Evolutionary conservation across 2,329 filamentous ascomycete genomes (phyloP).

Genomic region (Pseudofabraea citricarpa): DNA sequence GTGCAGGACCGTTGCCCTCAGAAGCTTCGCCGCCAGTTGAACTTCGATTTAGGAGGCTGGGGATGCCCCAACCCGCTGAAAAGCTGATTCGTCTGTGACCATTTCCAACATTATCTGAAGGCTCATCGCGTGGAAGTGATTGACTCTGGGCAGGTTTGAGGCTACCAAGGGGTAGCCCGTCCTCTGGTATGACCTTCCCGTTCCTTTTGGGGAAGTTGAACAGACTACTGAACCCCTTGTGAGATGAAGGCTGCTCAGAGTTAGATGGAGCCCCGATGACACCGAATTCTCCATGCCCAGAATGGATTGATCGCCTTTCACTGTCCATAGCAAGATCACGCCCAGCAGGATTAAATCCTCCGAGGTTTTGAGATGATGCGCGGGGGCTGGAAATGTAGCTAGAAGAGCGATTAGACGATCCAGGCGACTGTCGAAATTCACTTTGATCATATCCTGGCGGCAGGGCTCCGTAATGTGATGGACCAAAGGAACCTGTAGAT

Average conservation of each 20-base stretch:
- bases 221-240: slow-evolving; percentile 43
- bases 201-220: slow-evolving; percentile 57
- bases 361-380: slow-evolving; percentile 53
- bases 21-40: slow-evolving; percentile 16
- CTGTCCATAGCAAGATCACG: slow-evolving; percentile 20
- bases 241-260: slow-evolving; percentile 37
- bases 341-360: slow-evolving; percentile 37
- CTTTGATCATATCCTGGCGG: slow-evolving; percentile 30
- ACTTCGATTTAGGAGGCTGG: slow-evolving; percentile 31
- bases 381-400: slow-evolving; percentile 58
- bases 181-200: slow-evolving; percentile 54
- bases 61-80: slow-evolving; percentile 45
- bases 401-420: slow-evolving; percentile 51
- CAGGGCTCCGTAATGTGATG: slow-evolving; percentile 31
- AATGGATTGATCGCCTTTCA: slow-evolving; percentile 22
- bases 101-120: slow-evolving; percentile 41
- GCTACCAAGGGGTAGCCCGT: slow-evolving; percentile 62
- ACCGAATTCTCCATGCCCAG: slow-evolving; percentile 21
- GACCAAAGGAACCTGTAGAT: slow-evolving; percentile 17
- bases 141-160: slow-evolving; percentile 71
- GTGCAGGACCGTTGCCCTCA: slow-evolving; percentile 27
- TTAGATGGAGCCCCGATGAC: slow-evolving; percentile 22
- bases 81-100: slow-evolving; percentile 52
- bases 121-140: slow-evolving; percentile 66
- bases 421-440: slow-evolving; percentile 52